phyloP scores from a whole-genome alignment of 2,329 filamentous ascomycete genomes.

The Penicillium sp. region DNA sequence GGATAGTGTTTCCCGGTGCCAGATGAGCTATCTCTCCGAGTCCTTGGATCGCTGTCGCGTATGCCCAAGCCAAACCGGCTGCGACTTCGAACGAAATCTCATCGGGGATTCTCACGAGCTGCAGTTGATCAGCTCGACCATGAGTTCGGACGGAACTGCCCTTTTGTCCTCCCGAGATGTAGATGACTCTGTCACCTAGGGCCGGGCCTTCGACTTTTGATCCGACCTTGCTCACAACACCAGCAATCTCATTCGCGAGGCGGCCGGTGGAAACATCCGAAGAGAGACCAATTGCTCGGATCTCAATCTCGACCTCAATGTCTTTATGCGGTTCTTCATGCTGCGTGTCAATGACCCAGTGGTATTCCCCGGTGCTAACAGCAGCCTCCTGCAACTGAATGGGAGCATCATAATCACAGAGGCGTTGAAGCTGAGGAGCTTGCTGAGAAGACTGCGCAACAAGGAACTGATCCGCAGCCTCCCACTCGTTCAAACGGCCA shows the following conservation, averaged over 20 bases:
- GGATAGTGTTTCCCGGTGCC: conserved; percentile 6
- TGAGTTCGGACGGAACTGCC: conserved; percentile 11
- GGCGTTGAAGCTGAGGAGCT: background rate
- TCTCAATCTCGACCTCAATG: conserved; percentile 13
- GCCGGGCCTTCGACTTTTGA: conserved; percentile 1
- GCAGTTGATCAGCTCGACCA: background rate
- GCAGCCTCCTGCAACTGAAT: conserved; percentile 8
- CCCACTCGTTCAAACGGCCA: conserved; percentile 18
- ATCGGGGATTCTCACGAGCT: conserved; percentile 9
- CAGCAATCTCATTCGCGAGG: conserved; percentile 16
- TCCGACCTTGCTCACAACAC: conserved; percentile 13
- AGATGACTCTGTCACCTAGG: conserved; percentile 17
- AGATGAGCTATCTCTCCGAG: conserved; percentile 12
- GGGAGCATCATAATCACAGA: conserved; percentile 7
- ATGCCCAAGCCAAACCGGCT: conserved; percentile 14
- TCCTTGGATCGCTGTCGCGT: conserved; percentile 13
- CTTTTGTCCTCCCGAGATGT: background rate
- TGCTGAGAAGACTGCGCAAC: conserved; percentile 5
- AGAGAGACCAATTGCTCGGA: conserved; percentile 15
- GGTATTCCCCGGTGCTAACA: background rate
- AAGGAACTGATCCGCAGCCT: conserved; percentile 16
- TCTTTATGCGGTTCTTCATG: background rate
- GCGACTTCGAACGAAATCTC: conserved; percentile 11
- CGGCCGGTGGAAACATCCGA: background rate
- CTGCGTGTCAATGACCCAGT: conserved; percentile 12